phyloP scores from a whole-genome alignment of 2,329 filamentous ascomycete genomes.

The Colletotrichum tabaci region DNA sequence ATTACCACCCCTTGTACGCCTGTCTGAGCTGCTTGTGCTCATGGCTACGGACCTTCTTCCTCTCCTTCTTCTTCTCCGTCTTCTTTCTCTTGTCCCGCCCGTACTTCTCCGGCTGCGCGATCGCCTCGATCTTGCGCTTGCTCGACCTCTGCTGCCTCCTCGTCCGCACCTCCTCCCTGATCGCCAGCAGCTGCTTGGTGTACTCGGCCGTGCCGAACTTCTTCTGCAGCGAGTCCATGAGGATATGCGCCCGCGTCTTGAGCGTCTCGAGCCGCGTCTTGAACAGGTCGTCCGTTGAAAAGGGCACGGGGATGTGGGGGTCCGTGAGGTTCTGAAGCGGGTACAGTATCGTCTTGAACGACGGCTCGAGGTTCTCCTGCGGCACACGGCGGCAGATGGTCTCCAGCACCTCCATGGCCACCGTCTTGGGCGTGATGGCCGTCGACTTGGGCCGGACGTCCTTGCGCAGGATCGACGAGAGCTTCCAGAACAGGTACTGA shows the following conservation, averaged over 20 bases:
- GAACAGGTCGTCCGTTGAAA: slow-evolving; percentile 80
- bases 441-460: slow-evolving; percentile 76
- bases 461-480: slow-evolving; percentile 84
- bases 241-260: slow-evolving; percentile 79
- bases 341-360: slow-evolving; percentile 72
- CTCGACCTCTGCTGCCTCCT: slow-evolving; percentile 81
- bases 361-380: slow-evolving; percentile 69
- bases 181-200: slow-evolving; percentile 79
- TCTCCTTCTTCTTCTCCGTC: slow-evolving; percentile 86
- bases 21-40: slow-evolving; percentile 81
- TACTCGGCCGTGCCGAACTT: slow-evolving; percentile 87
- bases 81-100: slow-evolving; percentile 86
- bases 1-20: slow-evolving; percentile 71
- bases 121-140: slow-evolving; percentile 92
- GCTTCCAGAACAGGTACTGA: slow-evolving; percentile 82
- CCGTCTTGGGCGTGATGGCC: slow-evolving; percentile 80
- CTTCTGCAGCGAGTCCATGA: slow-evolving; percentile 87
- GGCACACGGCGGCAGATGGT: slow-evolving; percentile 76
- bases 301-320: slow-evolving; percentile 78
- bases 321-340: slow-evolving; percentile 89
- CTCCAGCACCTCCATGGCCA: slow-evolving; percentile 81
- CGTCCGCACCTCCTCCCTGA: slow-evolving; percentile 80
- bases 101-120: slow-evolving; percentile 84
- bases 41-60: slow-evolving; percentile 82
- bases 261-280: slow-evolving; percentile 79